These are phyloP conservation scores for Neodidymelliopsis sp. DNA, from an alignment of 2,329 filamentous ascomycete species.

Conservation along the genomic window DNA sequence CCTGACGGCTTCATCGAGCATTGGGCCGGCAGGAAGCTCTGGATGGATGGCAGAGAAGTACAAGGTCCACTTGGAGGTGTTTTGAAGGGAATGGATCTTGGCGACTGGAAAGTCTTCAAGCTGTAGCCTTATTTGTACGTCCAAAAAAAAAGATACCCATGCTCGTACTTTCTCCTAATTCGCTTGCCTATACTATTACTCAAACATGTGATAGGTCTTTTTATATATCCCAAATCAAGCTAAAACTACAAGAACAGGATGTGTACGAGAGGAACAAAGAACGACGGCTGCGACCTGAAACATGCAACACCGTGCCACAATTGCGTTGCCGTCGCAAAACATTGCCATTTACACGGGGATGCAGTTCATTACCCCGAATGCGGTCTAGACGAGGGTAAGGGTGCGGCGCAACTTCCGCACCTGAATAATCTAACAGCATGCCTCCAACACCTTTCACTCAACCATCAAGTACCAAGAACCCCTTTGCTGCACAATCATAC, in stretches of 20 bases:
- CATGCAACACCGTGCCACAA: background rate
- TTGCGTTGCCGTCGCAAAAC: background rate
- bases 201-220: background rate
- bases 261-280: background rate
- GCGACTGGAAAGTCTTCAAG: slow-evolving; percentile 66
- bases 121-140: slow-evolving; percentile 50
- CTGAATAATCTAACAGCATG: slow-evolving; percentile 2
- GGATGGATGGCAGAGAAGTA: slow-evolving; percentile 73
- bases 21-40: slow-evolving; percentile 81
- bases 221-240: too few species aligned
- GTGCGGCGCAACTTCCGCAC: slow-evolving; percentile 13
- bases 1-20: slow-evolving; percentile 87
- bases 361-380: background rate
- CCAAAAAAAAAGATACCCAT: slow-evolving; percentile 18
- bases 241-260: too few species aligned
- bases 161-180: background rate
- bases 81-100: slow-evolving; percentile 65
- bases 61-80: slow-evolving; percentile 79
- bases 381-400: background rate
- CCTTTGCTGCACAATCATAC: background rate
- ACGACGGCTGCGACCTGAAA: background rate
- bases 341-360: slow-evolving; percentile 2
- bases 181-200: background rate
- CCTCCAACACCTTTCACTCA: slow-evolving; percentile 1
- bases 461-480: background rate